Conservation (phyloP, 2,329 filamentous ascomycete genomes). For the Daldinia eschscholtzii region DNA sequence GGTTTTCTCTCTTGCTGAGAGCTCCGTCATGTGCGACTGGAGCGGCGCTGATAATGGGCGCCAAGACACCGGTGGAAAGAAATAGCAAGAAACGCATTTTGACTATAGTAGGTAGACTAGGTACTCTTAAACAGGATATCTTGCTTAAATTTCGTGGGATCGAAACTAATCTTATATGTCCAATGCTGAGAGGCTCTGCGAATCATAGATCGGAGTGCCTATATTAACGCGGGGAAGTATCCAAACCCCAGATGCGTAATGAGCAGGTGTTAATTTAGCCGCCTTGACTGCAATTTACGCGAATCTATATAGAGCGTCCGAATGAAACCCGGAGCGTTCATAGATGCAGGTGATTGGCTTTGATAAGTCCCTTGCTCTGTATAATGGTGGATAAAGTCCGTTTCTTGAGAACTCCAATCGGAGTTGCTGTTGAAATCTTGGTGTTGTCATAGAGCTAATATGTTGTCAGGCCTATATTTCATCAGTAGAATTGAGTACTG, state of each 20-base stretch:
- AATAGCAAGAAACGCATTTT: slow-evolving; percentile 51
- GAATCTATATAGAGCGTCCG: slow-evolving; percentile 44
- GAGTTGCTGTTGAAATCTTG: slow-evolving; percentile 3
- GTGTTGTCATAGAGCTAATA: background rate
- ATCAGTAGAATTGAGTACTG: background rate
- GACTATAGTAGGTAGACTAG: background rate
- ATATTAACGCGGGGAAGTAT: slow-evolving; percentile 44
- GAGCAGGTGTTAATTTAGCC: slow-evolving; percentile 45
- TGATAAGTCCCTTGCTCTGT: slow-evolving; percentile 5
- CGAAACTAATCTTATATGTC: slow-evolving; percentile 29
- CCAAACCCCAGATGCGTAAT: slow-evolving; percentile 32
- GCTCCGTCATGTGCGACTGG: slow-evolving; percentile 42
- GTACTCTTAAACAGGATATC: slow-evolving; percentile 13
- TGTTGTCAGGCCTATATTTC: background rate
- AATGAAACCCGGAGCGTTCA: slow-evolving; percentile 44
- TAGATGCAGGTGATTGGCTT: slow-evolving; percentile 11
- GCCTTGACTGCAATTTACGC: slow-evolving; percentile 41
- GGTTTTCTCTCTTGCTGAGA: slow-evolving; percentile 53
- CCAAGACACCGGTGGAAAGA: slow-evolving; percentile 47
- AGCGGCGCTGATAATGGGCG: slow-evolving; percentile 48
- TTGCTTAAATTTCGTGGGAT: slow-evolving; percentile 16
- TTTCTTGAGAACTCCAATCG: slow-evolving; percentile 7
- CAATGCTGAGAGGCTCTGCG: background rate
- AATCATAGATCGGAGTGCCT: slow-evolving; percentile 10
- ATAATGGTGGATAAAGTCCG: slow-evolving; percentile 14